Conservation (phyloP, 129 eudicot genomes). For the Flaveria bidentis region DNA sequence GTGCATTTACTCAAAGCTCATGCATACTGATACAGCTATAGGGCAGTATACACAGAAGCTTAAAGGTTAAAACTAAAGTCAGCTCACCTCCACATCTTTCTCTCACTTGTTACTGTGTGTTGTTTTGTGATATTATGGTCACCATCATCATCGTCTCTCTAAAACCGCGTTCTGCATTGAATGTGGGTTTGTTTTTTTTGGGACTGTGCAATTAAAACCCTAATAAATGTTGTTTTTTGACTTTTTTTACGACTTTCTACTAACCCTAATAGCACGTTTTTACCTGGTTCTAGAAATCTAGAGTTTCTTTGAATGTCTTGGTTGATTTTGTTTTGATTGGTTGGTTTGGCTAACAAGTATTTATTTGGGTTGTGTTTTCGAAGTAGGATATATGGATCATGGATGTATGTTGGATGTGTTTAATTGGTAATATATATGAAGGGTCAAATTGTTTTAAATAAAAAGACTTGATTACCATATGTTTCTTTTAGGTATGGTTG, state of each 20-base stretch:
- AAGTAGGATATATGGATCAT: neutral
- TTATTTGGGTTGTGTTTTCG: neutral
- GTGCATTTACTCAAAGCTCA: constrained; percentile 49
- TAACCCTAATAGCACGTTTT: constrained; percentile 32
- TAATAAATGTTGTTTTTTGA: constrained; percentile 31
- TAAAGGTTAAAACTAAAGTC: constrained; percentile 44
- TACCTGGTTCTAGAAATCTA: constrained; percentile 23
- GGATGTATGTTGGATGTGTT: constrained; percentile 2
- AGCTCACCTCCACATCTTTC: constrained; percentile 18
- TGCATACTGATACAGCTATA: constrained; percentile 40
- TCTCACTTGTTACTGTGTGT: constrained; percentile 7
- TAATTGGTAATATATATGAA: neutral
- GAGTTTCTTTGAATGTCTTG: neutral
- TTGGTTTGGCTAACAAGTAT: neutral
- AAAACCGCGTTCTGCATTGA: constrained; percentile 46
- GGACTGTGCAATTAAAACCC: constrained; percentile 41
- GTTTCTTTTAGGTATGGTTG: constrained; percentile 11
- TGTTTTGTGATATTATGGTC: constrained; percentile 10
- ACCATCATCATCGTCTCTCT: constrained; percentile 32
- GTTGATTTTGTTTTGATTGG: no score
- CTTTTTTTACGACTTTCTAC: constrained; percentile 21
- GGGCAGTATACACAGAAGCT: constrained; percentile 37
- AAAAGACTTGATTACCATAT: neutral
- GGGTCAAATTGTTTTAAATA: neutral
- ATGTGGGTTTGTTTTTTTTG: constrained; percentile 40